Conservation (phyloP, 2,329 filamentous ascomycete genomes). For the Hypoxylon sp. region DNA sequence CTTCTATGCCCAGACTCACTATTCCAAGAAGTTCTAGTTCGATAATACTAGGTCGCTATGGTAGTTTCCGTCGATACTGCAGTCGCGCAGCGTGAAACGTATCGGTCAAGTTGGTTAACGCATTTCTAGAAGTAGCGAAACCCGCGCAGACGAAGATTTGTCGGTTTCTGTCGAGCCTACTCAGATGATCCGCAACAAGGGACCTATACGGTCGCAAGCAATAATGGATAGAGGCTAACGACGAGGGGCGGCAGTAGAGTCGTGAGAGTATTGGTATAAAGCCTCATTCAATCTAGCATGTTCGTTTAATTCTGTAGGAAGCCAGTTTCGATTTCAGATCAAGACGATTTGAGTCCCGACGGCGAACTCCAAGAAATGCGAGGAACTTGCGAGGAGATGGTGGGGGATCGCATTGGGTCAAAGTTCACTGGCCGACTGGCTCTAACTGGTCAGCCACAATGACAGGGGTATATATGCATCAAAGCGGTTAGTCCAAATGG, state of each 20-base stretch:
- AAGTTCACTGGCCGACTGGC: neutral
- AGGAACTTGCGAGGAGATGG: slow-evolving; percentile 36
- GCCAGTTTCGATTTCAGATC: slow-evolving; percentile 27
- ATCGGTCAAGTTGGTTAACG: slow-evolving; percentile 31
- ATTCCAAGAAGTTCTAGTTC: slow-evolving; percentile 1
- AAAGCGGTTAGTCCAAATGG: slow-evolving; percentile 34
- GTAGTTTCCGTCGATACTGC: slow-evolving; percentile 25
- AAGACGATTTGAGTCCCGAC: slow-evolving; percentile 39
- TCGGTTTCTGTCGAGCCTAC: slow-evolving; percentile 27
- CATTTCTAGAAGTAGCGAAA: slow-evolving; percentile 35
- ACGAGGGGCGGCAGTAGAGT: slow-evolving; percentile 25
- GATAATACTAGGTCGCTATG: slow-evolving; percentile 9
- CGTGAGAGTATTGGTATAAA: slow-evolving; percentile 23
- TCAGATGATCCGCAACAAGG: slow-evolving; percentile 22
- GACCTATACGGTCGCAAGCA: slow-evolving; percentile 28
- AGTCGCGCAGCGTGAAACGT: slow-evolving; percentile 36
- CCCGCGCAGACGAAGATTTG: slow-evolving; percentile 27
- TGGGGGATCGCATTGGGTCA: slow-evolving; percentile 40
- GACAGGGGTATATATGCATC: slow-evolving; percentile 26
- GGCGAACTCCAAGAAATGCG: slow-evolving; percentile 34
- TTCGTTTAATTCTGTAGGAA: slow-evolving; percentile 6
- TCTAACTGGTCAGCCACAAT: slow-evolving; percentile 34
- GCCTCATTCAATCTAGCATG: slow-evolving; percentile 28
- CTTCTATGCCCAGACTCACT: neutral
- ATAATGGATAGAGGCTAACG: slow-evolving; percentile 28